These are phyloP conservation scores for Haplosporangium gracile DNA, from an alignment of 192 early-diverging fungal genomes.

Conservation along the genomic window DNA sequence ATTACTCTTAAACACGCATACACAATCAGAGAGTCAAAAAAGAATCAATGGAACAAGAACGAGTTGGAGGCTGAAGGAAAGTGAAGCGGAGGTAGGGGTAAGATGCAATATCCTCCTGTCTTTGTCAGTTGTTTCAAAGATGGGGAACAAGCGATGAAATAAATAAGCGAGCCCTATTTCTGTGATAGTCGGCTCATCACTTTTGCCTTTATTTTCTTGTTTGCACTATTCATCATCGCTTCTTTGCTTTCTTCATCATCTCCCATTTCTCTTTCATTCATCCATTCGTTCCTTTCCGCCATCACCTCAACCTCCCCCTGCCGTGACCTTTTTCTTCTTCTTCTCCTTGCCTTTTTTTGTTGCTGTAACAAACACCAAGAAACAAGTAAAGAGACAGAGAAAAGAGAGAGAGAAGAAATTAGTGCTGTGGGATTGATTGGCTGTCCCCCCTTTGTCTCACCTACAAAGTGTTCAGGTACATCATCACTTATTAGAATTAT, in stretches of 20 bases:
- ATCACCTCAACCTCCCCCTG: too few species aligned
- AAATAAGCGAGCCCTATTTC: too few species aligned
- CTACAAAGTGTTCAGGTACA: constrained; percentile 8
- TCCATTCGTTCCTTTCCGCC: background rate
- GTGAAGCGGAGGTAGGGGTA: too few species aligned
- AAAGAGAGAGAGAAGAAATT: too few species aligned
- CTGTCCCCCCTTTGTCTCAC: background rate
- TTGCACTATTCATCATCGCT: background rate
- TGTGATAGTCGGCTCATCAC: background rate
- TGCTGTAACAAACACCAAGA: too few species aligned
- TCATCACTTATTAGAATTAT: background rate
- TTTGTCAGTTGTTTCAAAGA: background rate
- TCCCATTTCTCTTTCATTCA: background rate
- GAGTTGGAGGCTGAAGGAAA: background rate
- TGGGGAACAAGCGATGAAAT: too few species aligned
- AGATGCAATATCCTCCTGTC: background rate
- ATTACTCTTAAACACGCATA: background rate
- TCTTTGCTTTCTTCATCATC: background rate
- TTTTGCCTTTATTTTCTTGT: background rate
- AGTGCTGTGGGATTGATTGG: background rate
- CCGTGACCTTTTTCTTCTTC: too few species aligned
- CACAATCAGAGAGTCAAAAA: background rate
- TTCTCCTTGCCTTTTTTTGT: too few species aligned
- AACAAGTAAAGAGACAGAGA: too few species aligned
- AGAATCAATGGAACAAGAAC: background rate